A percentile compares a stretch with the other conserved stretches of the same genome.
Evolutionary conservation across 352 stramenopile species (phyloP).

Genomic region (Phytophthora idaei): DNA sequence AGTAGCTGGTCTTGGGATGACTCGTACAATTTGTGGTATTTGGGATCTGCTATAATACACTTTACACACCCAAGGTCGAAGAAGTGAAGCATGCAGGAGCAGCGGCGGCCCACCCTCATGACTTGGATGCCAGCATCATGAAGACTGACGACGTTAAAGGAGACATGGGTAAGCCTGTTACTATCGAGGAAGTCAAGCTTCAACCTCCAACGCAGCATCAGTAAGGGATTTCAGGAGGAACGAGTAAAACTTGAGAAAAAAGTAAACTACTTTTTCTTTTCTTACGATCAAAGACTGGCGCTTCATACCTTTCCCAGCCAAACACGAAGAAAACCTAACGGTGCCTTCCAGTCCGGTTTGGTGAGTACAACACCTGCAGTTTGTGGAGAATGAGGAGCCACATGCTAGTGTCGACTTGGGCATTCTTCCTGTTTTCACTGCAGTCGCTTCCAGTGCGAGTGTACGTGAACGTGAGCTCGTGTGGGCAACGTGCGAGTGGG

Average conservation of each 20-base stretch:
- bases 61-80: constrained; percentile 8
- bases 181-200: constrained; percentile 11
- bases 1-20: constrained; percentile 3
- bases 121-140: constrained; percentile 15
- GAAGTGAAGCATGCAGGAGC: neutral
- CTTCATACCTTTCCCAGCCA: constrained; percentile 6
- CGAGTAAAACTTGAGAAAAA: neutral
- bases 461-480: constrained; percentile 25
- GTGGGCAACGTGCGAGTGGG: neutral
- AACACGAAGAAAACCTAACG: constrained; percentile 8
- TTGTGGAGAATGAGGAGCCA: neutral
- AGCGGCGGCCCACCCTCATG: constrained; percentile 10
- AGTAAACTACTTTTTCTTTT: neutral
- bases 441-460: constrained; percentile 15
- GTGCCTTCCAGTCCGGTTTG: neutral
- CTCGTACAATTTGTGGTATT: neutral
- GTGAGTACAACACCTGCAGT: neutral
- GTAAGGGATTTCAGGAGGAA: neutral
- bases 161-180: neutral
- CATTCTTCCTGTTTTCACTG: constrained; percentile 24
- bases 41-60: neutral
- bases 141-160: constrained; percentile 17
- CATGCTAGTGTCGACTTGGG: neutral
- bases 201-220: constrained; percentile 8
- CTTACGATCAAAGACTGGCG: neutral